Evolutionary conservation across 1,284 basidiomycete genomes (phyloP).

Genomic region (Pseudozyma tsukubaensis): DNA sequence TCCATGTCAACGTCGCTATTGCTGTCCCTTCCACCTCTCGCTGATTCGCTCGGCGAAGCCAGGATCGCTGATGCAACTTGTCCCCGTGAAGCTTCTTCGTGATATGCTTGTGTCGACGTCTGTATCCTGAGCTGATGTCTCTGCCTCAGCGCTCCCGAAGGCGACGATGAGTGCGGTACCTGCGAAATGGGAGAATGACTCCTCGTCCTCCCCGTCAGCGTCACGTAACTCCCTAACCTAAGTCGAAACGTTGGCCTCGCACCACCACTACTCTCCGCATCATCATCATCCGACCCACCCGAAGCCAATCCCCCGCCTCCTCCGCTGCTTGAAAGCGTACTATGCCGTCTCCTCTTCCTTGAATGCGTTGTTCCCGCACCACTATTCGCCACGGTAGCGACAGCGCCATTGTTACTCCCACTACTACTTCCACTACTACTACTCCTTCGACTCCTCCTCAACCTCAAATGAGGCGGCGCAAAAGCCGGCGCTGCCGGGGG

Average conservation of each 20-base stretch:
- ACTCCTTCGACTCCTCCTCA: constrained; percentile 15
- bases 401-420: constrained; percentile 16
- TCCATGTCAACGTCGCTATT: constrained; percentile 41
- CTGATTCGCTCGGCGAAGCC: neutral
- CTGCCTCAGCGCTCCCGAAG: constrained; percentile 7
- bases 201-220: constrained; percentile 9
- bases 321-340: constrained; percentile 25
- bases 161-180: constrained; percentile 10
- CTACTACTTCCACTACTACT: constrained; percentile 20
- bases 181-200: constrained; percentile 14
- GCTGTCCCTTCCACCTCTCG: constrained; percentile 10
- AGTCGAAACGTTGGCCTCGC: constrained; percentile 25
- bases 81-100: too few relatives aligned
- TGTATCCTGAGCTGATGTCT: constrained; percentile 26
- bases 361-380: neutral
- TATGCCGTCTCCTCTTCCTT: constrained; percentile 31
- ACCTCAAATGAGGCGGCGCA: constrained; percentile 8
- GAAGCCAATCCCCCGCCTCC: constrained; percentile 13
- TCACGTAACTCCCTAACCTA: constrained; percentile 27
- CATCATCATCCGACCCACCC: constrained; percentile 37
- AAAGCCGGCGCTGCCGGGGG: constrained; percentile 7
- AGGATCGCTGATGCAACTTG: neutral
- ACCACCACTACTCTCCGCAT: constrained; percentile 3
- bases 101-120: constrained; percentile 1
- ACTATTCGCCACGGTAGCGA: constrained; percentile 1